A percentile compares a stretch with the other conserved stretches of the same genome.
Conservation (phyloP, 148 eudicot species). For the Chenopodium berlandieri region DNA sequence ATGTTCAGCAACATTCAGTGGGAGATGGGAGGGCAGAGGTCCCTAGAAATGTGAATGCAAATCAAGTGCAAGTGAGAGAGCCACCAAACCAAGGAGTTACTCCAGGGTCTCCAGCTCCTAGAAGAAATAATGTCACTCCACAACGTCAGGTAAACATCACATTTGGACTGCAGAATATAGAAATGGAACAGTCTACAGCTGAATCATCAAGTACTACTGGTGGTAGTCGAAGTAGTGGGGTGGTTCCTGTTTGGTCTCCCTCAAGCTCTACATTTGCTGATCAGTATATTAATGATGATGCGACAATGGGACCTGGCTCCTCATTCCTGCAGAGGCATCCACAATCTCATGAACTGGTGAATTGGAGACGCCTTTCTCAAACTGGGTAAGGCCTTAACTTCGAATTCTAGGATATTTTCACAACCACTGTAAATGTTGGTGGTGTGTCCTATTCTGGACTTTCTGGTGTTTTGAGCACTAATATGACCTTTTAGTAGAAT, state of each 20-base stretch:
- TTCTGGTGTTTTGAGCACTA: not conserved
- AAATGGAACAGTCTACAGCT: constrained; percentile 59
- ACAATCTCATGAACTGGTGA: constrained; percentile 68
- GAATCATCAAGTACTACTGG: constrained; percentile 64
- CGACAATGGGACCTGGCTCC: constrained; percentile 42
- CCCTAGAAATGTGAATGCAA: constrained; percentile 46
- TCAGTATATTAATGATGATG: constrained; percentile 65
- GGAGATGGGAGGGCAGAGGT: constrained; percentile 77
- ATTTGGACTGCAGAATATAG: constrained; percentile 47
- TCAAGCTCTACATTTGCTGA: constrained; percentile 59
- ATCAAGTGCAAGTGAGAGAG: constrained; percentile 44
- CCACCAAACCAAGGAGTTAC: constrained; percentile 22
- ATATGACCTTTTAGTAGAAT: not conserved
- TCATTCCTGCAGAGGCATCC: constrained; percentile 90
- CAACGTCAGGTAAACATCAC: constrained; percentile 36
- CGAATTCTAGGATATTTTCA: not conserved
- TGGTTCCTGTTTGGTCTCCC: constrained; percentile 97
- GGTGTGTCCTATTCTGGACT: not conserved
- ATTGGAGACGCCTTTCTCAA: constrained; percentile 89
- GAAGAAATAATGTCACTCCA: constrained; percentile 24
- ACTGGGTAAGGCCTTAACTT: constrained; percentile 64
- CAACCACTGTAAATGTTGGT: not conserved
- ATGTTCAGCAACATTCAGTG: constrained; percentile 41
- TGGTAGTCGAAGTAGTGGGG: constrained; percentile 67
- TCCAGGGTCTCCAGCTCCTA: constrained; percentile 22